Base-by-base conservation (phyloP, 2,329 filamentous ascomycete species). In the Fusarium caatingaense region DNA sequence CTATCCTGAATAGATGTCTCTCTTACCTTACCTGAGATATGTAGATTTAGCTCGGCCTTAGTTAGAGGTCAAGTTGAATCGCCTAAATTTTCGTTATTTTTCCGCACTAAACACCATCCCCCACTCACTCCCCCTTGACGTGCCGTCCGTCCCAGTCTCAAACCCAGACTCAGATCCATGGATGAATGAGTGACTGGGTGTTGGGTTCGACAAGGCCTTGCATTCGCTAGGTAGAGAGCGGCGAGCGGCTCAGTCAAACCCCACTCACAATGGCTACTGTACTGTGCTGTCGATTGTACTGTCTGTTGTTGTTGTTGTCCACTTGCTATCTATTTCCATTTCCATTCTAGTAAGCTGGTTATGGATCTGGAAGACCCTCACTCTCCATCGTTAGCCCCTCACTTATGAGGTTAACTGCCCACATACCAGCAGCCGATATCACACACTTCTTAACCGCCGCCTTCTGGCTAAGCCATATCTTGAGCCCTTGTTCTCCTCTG, bases 321-420 rank as follows among this genome's bases (percentile, higher is more conserved):
- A 30, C 28, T 30, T 37, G 18, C 30, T 51, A 51, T 51, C 49
- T 32, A 37, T 51, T 37, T 51, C 48, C 32, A 51, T 51, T 40
- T 51, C 48, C 49, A 53, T 53, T 53, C 49, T 53, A 41, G 49
- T 40, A 41, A 42, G 13, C 40, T 57, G 25, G 56, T 34, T 40
- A 50, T 68, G 54, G 66, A 63, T 51, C 50, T 59, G 64, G 49
- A 48, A 42, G 64, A 56, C 66, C 69, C 65, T 67, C 62, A 58
- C 62, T 65, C 46, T 65, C 61, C 69, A 68, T 70, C 53, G 37
- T 56, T 58, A 72, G 72, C 72, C 72, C 72, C 72, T 74, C 72
- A 71, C 65, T 57, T 63, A 71, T 73, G 72, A 73, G 49, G 63
- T 74, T 73, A 51, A 73, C 61, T 72, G 68, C 68, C 70, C 70